phyloP scores from a whole-genome alignment of 768 basidiomycete species.

The Podaxis pistillaris region DNA sequence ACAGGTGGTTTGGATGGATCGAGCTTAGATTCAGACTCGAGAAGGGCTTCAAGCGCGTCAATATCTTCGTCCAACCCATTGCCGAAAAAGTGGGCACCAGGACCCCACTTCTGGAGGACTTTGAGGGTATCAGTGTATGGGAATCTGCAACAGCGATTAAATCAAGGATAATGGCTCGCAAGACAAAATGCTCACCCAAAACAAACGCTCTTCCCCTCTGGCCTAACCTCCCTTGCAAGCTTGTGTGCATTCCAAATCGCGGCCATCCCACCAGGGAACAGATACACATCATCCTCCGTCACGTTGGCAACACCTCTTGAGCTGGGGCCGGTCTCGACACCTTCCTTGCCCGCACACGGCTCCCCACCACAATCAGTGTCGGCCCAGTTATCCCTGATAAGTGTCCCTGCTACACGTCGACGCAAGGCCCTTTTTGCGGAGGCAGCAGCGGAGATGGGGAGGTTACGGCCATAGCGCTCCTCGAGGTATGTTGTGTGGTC shows the following conservation, averaged over 20 bases:
- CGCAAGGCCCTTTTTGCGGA: constrained; percentile 87
- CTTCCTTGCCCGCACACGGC: constrained; percentile 41
- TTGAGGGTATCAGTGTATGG: constrained; percentile 96
- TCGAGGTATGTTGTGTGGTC: constrained; percentile 82
- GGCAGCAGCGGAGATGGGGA: constrained; percentile 67
- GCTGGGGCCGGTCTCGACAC: constrained; percentile 56
- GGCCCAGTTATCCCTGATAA: constrained; percentile 54
- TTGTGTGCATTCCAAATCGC: constrained; percentile 94
- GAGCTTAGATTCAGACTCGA: constrained; percentile 41
- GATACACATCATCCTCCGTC: constrained; percentile 83
- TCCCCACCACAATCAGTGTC: constrained; percentile 34
- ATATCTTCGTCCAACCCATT: constrained; percentile 76
- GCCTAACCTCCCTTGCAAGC: constrained; percentile 51
- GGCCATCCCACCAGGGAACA: constrained; percentile 88
- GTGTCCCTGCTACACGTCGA: constrained; percentile 85
- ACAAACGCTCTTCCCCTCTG: constrained; percentile 80
- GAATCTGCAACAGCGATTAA: constrained; percentile 54
- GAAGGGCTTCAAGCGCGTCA: constrained; percentile 62
- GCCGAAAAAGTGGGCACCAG: constrained; percentile 88
- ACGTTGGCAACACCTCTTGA: constrained; percentile 67
- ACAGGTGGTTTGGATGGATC: constrained; percentile 56
- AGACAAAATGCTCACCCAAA: constrained; percentile 68
- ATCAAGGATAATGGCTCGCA: background rate
- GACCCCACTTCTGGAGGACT: constrained; percentile 93
- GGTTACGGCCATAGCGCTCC: constrained; percentile 91